Evolutionary conservation across 352 stramenopile species (phyloP), one percentile per base, ranked within the genome.

Genomic region (Globisporangium cylindrosporum): DNA sequence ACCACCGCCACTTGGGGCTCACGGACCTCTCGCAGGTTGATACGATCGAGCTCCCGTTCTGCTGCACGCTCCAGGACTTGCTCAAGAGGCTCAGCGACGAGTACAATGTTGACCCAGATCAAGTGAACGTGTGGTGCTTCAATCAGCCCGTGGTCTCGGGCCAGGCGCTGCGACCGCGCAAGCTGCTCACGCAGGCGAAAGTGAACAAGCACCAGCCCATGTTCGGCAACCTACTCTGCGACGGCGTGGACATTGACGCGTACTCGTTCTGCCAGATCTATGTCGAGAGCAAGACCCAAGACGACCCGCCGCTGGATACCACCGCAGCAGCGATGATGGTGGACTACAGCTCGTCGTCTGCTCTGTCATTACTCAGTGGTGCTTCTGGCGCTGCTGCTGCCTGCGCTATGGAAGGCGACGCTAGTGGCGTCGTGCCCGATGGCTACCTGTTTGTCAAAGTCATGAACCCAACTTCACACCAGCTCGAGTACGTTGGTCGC

Each of bases 181-280:
- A 92, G 71, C 69, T 84, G 22, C 79, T 94, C 27, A 87, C 78
- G 8, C 80, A 72, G 7, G 49, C 74, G n/a, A 74, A 74, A 32
- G 66, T 76, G 59, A 72, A 81, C 36, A 72, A 72, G 60, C 65
- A 81, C 7, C 73, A 71, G 25, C 81, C 85, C 9, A 77, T 93
- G 27, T 94, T 94, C 70, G 83, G 85, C 14, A 78, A 81, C 41
- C 57, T 91, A 62, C 79, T 94, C 5, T 82, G 77, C 54, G 87
- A 94, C 51, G 87, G 87, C 41, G 80, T 91, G 24, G 87, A 94
- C 70, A 91, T 94, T 61, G 87, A 93, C 59, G 85, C 87, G 6
- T 94, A 94, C 73, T 93, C 85, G 48, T 88, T 89, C 68, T 91
- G 83, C 57, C 77, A 92, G 62, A 78, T 92, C 32, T 92, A 92